Conservation (phyloP, 495 filamentous ascomycete genomes). For the Penicillium macrosclerotiorum region DNA sequence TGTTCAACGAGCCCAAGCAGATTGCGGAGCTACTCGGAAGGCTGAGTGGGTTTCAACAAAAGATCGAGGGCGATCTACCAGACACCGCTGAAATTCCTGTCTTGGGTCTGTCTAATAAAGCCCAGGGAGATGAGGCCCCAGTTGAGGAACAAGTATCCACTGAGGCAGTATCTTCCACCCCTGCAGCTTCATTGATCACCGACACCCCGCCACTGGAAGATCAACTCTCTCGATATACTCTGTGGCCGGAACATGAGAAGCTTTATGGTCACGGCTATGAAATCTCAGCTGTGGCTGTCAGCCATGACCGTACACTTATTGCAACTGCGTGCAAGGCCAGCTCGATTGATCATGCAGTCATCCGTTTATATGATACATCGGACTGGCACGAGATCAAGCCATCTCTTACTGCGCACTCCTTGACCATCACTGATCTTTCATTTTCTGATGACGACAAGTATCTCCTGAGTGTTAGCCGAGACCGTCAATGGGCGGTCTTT, state of each 20-base stretch:
- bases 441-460: constrained; percentile 74
- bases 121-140: constrained; percentile 55
- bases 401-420: constrained; percentile 70
- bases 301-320: constrained; percentile 67
- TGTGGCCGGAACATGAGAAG: constrained; percentile 96
- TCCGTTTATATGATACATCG: constrained; percentile 82
- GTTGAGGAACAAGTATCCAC: constrained; percentile 47
- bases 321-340: constrained; percentile 94
- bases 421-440: constrained; percentile 77
- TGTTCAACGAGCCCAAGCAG: constrained; percentile 86
- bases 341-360: constrained; percentile 89
- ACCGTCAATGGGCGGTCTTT: constrained; percentile 87
- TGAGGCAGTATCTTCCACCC: constrained; percentile 18
- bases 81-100: constrained; percentile 93
- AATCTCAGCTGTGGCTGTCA: constrained; percentile 84
- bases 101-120: constrained; percentile 95
- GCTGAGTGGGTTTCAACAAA: constrained; percentile 59
- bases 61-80: constrained; percentile 54
- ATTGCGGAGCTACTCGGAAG: constrained; percentile 70
- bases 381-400: constrained; percentile 88
- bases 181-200: constrained; percentile 36
- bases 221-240: constrained; percentile 79
- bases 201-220: constrained; percentile 84
- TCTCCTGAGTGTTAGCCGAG: constrained; percentile 85
- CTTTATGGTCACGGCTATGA: constrained; percentile 99